Percentiles rank a stretch among this genome's conserved stretches.
Conservation (phyloP, 345 rosid genomes). For the Hirschfeldia incana region DNA sequence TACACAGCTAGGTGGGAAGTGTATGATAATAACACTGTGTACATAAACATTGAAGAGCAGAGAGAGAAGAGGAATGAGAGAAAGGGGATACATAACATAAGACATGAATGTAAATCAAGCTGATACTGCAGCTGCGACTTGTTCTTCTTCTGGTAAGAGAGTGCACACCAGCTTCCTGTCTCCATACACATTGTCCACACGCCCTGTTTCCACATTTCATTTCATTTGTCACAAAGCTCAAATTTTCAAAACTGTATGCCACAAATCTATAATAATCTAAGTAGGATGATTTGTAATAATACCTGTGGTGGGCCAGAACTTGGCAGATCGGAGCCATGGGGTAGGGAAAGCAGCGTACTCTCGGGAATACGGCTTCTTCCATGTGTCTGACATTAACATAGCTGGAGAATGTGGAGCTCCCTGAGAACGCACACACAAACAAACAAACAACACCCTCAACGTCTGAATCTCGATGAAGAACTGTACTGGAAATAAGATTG, state of each 20-base stretch:
- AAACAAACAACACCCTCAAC: background rate
- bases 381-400: slow-evolving; percentile 94
- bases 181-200: slow-evolving; percentile 95
- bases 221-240: slow-evolving; percentile 12
- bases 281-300: slow-evolving; percentile 26
- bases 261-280: background rate
- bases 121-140: slow-evolving; percentile 79
- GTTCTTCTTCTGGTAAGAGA: slow-evolving; percentile 82
- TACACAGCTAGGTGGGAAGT: slow-evolving; percentile 13
- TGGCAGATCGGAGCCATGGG: slow-evolving; percentile 84
- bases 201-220: slow-evolving; percentile 51
- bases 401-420: slow-evolving; percentile 99
- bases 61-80: background rate
- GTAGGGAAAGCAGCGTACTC: slow-evolving; percentile 98
- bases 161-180: slow-evolving; percentile 96
- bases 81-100: slow-evolving; percentile 2
- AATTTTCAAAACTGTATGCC: slow-evolving; percentile 9
- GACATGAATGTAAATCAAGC: slow-evolving; percentile 22
- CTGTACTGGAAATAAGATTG: background rate
- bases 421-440: slow-evolving; percentile 42
- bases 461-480: background rate
- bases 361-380: slow-evolving; percentile 90
- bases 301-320: slow-evolving; percentile 98
- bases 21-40: slow-evolving; percentile 10
- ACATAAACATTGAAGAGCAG: slow-evolving; percentile 35